phyloP scores from a whole-genome alignment of 2,329 filamentous ascomycete genomes.

The Epichloe baconii region DNA sequence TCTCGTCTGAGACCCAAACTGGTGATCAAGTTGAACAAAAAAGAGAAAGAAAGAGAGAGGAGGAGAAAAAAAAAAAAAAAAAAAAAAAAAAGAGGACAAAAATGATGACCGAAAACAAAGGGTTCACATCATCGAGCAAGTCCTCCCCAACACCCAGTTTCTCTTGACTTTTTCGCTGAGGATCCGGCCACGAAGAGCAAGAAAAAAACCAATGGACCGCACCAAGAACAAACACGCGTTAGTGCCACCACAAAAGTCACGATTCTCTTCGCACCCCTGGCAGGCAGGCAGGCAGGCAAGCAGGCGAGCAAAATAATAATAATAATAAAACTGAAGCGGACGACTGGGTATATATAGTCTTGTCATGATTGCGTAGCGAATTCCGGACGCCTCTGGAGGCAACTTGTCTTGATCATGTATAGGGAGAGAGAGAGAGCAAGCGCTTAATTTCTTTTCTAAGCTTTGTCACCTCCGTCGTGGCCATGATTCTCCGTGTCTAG shows the following conservation, averaged over 20 bases:
- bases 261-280: constrained; percentile 1
- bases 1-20: not conserved
- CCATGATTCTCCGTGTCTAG: constrained; percentile 44
- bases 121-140: not conserved
- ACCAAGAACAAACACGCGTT: not conserved
- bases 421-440: too few species aligned
- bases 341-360: constrained; percentile 18
- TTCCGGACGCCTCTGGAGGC: constrained; percentile 6
- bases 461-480: constrained; percentile 8
- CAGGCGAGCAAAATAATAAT: not conserved
- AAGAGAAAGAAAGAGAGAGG: not conserved
- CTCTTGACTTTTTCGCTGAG: not conserved
- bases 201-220: not conserved
- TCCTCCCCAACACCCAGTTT: constrained; percentile 1
- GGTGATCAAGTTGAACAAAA: not conserved
- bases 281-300: constrained; percentile 2
- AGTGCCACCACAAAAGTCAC: not conserved
- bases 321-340: constrained; percentile 10
- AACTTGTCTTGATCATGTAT: not conserved
- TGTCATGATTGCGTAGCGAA: constrained; percentile 18
- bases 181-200: not conserved
- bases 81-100: not conserved
- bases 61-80: not conserved
- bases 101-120: not conserved
- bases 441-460: not conserved